Evolutionary conservation across 495 filamentous ascomycete genomes (phyloP), one percentile per base, ranked within the genome.

Genomic region (Platismatia glauca): DNA sequence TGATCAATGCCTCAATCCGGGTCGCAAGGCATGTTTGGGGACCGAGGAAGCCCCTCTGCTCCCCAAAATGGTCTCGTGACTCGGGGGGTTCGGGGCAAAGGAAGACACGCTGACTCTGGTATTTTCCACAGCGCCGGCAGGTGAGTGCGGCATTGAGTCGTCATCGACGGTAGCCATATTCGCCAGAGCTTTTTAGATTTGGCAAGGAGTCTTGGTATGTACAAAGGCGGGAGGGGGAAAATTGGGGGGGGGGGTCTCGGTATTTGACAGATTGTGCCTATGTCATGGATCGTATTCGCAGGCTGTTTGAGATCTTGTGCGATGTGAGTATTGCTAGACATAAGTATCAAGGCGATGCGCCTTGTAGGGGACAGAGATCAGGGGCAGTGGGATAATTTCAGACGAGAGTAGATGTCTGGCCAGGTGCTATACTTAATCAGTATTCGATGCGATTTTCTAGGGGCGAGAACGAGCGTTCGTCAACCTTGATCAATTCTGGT

Each of bases 161-260:
- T 55, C 46, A 7, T 48, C 15, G 35, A 63, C 61, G n/a, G 55
- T 63, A 34, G 61, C 61, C 11, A 58, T 63, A 12, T 63, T 35
- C 27, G 61, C 61, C 1, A 63, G 61, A 55, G 53, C 61, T 33
- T 63, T 43, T 16, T 63, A 56, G 39, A 24, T 35, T 33, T 50
- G 22, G 27, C 35, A 16, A 58, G 22, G 34, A 39, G 48, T 15
- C 15, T 52, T 52, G 24, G 31, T 16, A 12, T 52, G 31, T 18
- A 16, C 31, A 16, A 52, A 3, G 16, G 11, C 11, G 27, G 29
- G 11, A 18, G 2, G 13, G 24, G 7, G 46, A 13, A 29, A 15
- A 3, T 0, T 24, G 20, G n/a, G 20, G 11, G 44, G 4, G 8
- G 9, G 24, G 9, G 24, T 16, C 24, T 15, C 24, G 24, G 43